Evolutionary conservation across 805 yeast genomes (phyloP), one percentile per base, ranked within the genome.

Genomic region (Pichia thaimueangensis): DNA sequence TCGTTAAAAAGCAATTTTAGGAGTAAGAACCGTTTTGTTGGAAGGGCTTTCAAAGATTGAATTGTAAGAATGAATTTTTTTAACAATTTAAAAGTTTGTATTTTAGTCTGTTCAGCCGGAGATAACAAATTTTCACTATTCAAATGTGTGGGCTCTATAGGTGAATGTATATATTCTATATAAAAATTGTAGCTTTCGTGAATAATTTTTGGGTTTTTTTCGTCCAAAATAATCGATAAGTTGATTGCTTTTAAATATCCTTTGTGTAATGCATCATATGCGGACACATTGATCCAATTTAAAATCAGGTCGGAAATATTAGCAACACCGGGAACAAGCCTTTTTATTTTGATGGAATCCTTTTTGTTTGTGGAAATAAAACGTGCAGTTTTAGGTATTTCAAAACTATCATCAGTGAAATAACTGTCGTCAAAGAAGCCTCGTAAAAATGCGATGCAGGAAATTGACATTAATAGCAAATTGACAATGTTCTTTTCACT

Each of bases 391-490:
- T 62, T 62, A 17, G 57, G 60, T 1, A 71, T 70, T 4, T 65
- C 64, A 54, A 71, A 72, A 29, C 64, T 54, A 43, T 68, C 71
- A 49, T 77, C 81, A 22, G 62, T 62, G 53, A 74, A 79, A 51
- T 64, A 67, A 11, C 68, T 73, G 47, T 78, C 82, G 7, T 74
- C 74, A 46, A 79, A 78, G 17, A 79, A 58, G 1, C 80, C 78
- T 45, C 84, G 63, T 13, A 78, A 57, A 50, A 68, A 79, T 2
- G 80, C 70, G 22, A 79, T 60, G 50, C 82, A 76, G 2, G 82
- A 79, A 49, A 78, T 63, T 0, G 80, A 68, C 68, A 75, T 73
- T 0, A 67, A 57, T 15, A 78, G 48, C 58, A 76, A 64, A 2
- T 77, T 66, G 40, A 74, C 69, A 6, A 76, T 61, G 41, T 74